Percentiles rank a stretch among this genome's conserved stretches.
Conservation (phyloP, 2,329 filamentous ascomycete genomes). For the Penicillium sp. region DNA sequence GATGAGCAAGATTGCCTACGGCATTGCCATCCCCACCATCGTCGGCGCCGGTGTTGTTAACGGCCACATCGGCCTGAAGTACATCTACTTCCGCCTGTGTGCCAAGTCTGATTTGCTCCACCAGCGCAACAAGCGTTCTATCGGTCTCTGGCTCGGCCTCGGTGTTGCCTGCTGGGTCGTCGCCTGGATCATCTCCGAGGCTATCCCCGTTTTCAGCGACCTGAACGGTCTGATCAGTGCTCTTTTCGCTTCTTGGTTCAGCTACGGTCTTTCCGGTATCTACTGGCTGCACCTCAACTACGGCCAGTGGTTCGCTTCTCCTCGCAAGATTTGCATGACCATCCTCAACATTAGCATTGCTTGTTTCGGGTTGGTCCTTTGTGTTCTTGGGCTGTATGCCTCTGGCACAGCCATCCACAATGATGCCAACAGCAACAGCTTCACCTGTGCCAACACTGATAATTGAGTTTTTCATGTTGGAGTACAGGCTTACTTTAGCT, state of each 20-base stretch:
- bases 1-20: slow-evolving; percentile 63
- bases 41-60: slow-evolving; percentile 68
- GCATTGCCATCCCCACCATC: slow-evolving; percentile 66
- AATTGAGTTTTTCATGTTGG: slow-evolving; percentile 1
- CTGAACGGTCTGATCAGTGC: slow-evolving; percentile 57
- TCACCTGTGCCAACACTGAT: slow-evolving; percentile 38
- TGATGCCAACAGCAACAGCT: slow-evolving; percentile 33
- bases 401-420: slow-evolving; percentile 22
- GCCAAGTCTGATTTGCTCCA: slow-evolving; percentile 53
- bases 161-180: slow-evolving; percentile 56
- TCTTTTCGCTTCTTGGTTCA: slow-evolving; percentile 27
- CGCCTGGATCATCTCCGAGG: slow-evolving; percentile 64
- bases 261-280: slow-evolving; percentile 42
- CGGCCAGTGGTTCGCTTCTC: slow-evolving; percentile 40
- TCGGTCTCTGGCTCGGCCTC: slow-evolving; percentile 58
- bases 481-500: too few species aligned
- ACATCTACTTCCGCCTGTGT: slow-evolving; percentile 63
- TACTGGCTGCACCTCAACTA: slow-evolving; percentile 51
- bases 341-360: slow-evolving; percentile 45
- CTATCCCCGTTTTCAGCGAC: slow-evolving; percentile 65
- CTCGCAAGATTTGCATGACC: slow-evolving; percentile 45
- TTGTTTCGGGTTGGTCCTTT: slow-evolving; percentile 25
- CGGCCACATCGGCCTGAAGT: slow-evolving; percentile 63
- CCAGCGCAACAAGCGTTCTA: slow-evolving; percentile 48
- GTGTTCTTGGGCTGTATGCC: slow-evolving; percentile 27